Percentiles rank a stretch among this genome's conserved stretches.
Conservation (phyloP, 495 filamentous ascomycete species). For the Trichoderma orchidacearum region DNA sequence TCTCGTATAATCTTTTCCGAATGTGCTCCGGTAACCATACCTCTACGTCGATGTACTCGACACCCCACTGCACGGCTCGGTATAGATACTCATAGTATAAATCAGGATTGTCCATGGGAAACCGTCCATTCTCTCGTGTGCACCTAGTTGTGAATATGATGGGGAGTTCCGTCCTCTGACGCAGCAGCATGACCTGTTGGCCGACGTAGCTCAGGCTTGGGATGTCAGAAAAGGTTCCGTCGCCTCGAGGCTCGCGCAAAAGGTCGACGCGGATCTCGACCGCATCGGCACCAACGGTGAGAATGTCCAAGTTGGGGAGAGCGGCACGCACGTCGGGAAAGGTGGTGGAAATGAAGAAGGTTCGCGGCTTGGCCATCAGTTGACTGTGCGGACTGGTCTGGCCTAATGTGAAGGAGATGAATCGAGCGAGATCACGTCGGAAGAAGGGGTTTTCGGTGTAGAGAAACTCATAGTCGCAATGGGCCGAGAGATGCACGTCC, state of each 20-base stretch:
- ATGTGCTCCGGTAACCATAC: conserved; percentile 72
- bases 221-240: conserved; percentile 41
- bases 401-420: conserved; percentile 62
- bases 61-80: conserved; percentile 71
- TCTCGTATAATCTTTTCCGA: conserved; percentile 47
- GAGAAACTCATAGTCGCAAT: conserved; percentile 71
- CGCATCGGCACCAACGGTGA: conserved; percentile 73
- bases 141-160: conserved; percentile 80
- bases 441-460: conserved; percentile 59
- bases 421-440: conserved; percentile 62
- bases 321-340: conserved; percentile 75
- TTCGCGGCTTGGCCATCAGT: conserved; percentile 58
- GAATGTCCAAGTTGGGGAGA: conserved; percentile 70
- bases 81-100: conserved; percentile 66
- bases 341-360: conserved; percentile 74
- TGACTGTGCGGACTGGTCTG: conserved; percentile 63
- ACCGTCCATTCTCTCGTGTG: conserved; percentile 65
- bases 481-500: conserved; percentile 45
- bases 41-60: conserved; percentile 80
- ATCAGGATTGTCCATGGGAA: conserved; percentile 64
- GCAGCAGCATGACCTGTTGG: conserved; percentile 68
- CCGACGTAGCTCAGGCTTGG: conserved; percentile 74
- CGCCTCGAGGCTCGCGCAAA: conserved; percentile 52
- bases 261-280: conserved; percentile 75
- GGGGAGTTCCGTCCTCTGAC: conserved; percentile 70